Evolutionary conservation across 176 grass and related monocot species (phyloP), one percentile per base, ranked within the genome.

Genomic region (Juncus effusus): DNA sequence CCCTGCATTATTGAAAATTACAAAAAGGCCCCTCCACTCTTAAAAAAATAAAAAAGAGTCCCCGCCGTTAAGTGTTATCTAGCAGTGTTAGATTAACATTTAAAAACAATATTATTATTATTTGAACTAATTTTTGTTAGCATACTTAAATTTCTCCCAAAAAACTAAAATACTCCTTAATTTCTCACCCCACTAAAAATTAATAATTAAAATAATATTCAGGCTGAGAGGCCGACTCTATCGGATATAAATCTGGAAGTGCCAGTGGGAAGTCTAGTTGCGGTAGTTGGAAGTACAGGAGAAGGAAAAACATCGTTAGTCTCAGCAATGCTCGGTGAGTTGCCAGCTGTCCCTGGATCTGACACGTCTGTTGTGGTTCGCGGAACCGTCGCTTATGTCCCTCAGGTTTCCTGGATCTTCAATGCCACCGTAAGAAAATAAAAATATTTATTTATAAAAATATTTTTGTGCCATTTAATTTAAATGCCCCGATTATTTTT

Each of bases 371-470:
- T 93, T 51, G 69, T 79, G 14, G 13, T 90, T 66, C 85, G 78
- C 59, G 94, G 94, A 59, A 82, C 83, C 5, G 94, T 93, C 77
- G 94, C 94, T 58, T 99, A 99, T 73, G 88, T 99, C 81, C 88
- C 94, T 89, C 94, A 99, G 83, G 75, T 99, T 86, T 99, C 94
- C 77, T 99, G 94, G 94, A 99, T 99, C 65, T 99, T 99, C 80
- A 99, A 99, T 82, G 94, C 94, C 60, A 99, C 88, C 0, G 94
- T 99, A 60, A 89, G 84, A 81, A 40, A 2, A 69, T 47, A 70
- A 16, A 79, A 73, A 36, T 36, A 42, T 74, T n/a, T 6, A n/a
- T n/a, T n/a, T n/a, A n/a, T n/a, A n/a, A n/a, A n/a, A n/a, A n/a
- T n/a, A n/a, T n/a, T n/a, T n/a, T n/a, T n/a, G n/a, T n/a, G n/a